Percentiles rank a stretch among this genome's conserved stretches.
Evolutionary conservation across 306 rosid species (phyloP).

Genomic region (Cicer cuneatum): DNA sequence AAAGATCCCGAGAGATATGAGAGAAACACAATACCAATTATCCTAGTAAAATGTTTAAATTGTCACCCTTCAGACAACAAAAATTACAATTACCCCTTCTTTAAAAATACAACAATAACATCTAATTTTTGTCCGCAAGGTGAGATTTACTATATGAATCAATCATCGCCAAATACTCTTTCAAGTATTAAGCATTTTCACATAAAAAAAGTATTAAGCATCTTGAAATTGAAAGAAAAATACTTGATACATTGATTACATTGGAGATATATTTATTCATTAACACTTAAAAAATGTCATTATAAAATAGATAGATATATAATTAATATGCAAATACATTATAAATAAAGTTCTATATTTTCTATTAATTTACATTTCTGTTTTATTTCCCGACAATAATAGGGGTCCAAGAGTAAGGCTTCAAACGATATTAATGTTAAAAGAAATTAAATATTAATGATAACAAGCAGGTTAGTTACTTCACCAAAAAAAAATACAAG

Average conservation of each 20-base stretch:
- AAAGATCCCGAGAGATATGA: too few relatives aligned
- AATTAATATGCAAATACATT: background rate
- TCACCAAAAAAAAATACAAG: too few relatives aligned
- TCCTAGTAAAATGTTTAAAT: too few relatives aligned
- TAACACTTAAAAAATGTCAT: background rate
- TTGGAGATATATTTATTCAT: background rate
- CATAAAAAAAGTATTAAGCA: too few relatives aligned
- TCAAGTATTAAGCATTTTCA: too few relatives aligned
- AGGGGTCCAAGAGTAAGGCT: background rate
- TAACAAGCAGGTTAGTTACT: too few relatives aligned
- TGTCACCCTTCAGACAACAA: too few relatives aligned
- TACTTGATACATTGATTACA: background rate
- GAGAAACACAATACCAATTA: too few relatives aligned
- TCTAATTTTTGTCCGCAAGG: background rate
- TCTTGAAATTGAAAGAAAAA: background rate
- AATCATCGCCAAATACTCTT: too few relatives aligned
- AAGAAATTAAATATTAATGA: too few relatives aligned
- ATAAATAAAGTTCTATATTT: background rate
- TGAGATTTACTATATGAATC: background rate
- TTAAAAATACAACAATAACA: too few relatives aligned
- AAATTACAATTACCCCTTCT: too few relatives aligned
- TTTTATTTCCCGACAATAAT: background rate
- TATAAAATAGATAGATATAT: slow-evolving; percentile 8
- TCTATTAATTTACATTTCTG: background rate
- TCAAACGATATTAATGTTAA: background rate